Conservation (phyloP, 208 protist species). For the Tritrichomonas musculus region DNA sequence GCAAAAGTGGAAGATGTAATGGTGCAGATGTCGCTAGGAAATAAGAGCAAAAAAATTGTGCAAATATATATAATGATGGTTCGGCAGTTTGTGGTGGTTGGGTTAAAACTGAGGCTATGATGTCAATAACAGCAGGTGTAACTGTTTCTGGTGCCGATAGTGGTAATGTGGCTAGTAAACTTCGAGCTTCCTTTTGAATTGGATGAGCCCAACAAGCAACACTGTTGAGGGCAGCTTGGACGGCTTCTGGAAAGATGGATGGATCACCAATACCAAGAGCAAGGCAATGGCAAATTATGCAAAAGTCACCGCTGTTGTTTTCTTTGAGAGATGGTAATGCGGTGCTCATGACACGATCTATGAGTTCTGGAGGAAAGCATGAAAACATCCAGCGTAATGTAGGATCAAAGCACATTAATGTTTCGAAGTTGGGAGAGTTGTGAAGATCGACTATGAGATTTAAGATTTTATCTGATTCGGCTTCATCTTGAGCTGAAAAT, state of each 20-base stretch:
- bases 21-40: background rate
- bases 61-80: background rate
- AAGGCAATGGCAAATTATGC: slow-evolving; percentile 7
- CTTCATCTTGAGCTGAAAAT: background rate
- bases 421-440: background rate
- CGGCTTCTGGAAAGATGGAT: background rate
- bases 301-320: background rate
- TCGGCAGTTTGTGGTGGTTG: background rate
- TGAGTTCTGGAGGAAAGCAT: background rate
- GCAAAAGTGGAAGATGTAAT: background rate
- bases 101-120: background rate
- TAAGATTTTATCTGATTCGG: background rate
- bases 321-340: background rate
- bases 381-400: background rate
- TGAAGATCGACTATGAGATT: background rate
- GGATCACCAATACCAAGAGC: background rate
- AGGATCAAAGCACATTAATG: slow-evolving; percentile 27
- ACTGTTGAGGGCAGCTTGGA: background rate
- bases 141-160: background rate
- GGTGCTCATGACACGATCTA: background rate
- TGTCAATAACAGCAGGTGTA: background rate
- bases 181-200: background rate
- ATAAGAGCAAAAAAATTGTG: slow-evolving; percentile 8
- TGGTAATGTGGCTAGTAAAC: background rate
- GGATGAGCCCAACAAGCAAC: slow-evolving; percentile 4